Evolutionary conservation across 192 early-diverging fungal genomes (phyloP).

Genomic region (Spizellomyces sp.): DNA sequence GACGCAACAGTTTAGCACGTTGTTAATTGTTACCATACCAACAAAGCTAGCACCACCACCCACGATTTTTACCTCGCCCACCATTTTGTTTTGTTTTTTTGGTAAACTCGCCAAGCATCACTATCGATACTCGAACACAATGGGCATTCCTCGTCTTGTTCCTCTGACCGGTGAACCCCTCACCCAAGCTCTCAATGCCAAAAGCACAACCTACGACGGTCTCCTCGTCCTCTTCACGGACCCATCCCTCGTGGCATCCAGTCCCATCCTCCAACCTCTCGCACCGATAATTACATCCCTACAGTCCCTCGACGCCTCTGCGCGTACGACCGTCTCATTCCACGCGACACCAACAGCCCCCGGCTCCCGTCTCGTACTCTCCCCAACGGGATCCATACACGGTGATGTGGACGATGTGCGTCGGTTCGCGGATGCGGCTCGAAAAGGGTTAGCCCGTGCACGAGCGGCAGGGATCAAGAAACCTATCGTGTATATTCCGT

Average conservation of each 20-base stretch:
- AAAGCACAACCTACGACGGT: conserved; percentile 19
- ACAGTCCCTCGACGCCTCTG: conserved; percentile 1
- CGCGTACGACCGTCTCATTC: not conserved
- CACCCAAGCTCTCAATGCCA: conserved; percentile 3
- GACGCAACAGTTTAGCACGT: no score
- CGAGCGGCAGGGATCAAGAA: conserved; percentile 61
- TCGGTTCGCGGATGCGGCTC: conserved; percentile 69
- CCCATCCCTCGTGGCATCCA: not conserved
- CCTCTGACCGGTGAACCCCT: conserved; percentile 15
- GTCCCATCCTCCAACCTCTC: not conserved
- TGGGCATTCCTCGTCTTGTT: conserved; percentile 16
- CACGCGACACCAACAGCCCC: conserved; percentile 40
- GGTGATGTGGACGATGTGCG: conserved; percentile 84
- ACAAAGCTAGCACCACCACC: no score
- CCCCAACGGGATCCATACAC: conserved; percentile 71
- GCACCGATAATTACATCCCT: conserved; percentile 3
- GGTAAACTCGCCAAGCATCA: no score
- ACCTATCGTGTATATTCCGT: conserved; percentile 65
- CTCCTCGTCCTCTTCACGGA: conserved; percentile 25
- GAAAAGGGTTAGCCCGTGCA: conserved; percentile 66
- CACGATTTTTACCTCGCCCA: no score
- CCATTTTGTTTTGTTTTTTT: no score
- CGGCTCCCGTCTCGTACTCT: conserved; percentile 68
- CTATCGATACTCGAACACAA: no score
- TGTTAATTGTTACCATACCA: no score